Evolutionary conservation across 768 basidiomycete species (phyloP).

Genomic region (Lepiota brunneoincarnata): DNA sequence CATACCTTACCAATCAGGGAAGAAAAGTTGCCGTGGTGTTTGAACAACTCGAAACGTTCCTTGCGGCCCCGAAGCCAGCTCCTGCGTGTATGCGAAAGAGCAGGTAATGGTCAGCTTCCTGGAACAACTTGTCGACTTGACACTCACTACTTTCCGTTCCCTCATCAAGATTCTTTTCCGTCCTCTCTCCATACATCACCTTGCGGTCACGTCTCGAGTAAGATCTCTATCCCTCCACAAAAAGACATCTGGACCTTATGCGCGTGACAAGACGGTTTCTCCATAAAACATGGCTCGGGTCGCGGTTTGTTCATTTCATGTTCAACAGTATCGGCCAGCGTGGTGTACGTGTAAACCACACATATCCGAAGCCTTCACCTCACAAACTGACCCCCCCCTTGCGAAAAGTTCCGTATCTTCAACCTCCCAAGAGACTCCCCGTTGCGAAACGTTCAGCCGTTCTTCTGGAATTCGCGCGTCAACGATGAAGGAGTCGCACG

Average conservation of each 20-base stretch:
- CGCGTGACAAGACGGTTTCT: conserved; percentile 41
- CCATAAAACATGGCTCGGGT: conserved; percentile 59
- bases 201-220: conserved; percentile 53
- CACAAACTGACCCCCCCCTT: background rate
- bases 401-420: conserved; percentile 21
- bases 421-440: conserved; percentile 46
- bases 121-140: background rate
- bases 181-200: conserved; percentile 46
- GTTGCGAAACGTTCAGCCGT: conserved; percentile 35
- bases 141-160: background rate
- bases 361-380: conserved; percentile 3
- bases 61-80: conserved; percentile 43
- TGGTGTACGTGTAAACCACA: conserved; percentile 34
- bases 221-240: conserved; percentile 15
- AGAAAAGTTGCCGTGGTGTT: conserved; percentile 50
- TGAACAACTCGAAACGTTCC: conserved; percentile 45
- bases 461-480: conserved; percentile 36
- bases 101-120: conserved; percentile 34
- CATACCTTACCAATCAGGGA: conserved; percentile 48
- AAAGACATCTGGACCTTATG: background rate
- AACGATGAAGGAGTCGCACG: conserved; percentile 53
- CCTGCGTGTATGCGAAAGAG: conserved; percentile 58
- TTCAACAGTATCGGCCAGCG: conserved; percentile 40
- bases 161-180: conserved; percentile 37
- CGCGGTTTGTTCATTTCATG: conserved; percentile 42